These are phyloP conservation scores for Ascochyta clinopodiicola DNA, from an alignment of 2,329 filamentous ascomycete species.

Conservation along the genomic window DNA sequence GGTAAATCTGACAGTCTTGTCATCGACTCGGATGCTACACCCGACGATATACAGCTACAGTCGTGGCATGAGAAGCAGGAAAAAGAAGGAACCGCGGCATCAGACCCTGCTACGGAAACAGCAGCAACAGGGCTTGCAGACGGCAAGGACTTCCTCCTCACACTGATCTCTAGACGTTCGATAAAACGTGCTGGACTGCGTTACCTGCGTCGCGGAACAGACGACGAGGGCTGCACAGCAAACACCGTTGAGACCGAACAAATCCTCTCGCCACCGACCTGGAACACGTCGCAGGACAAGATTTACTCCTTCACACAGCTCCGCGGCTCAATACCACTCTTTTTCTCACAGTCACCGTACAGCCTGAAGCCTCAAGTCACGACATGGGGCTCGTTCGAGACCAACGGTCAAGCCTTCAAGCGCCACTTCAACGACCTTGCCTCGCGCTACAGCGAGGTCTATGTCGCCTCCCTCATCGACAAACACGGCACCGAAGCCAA, in stretches of 20 bases:
- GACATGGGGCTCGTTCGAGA: slow-evolving; percentile 78
- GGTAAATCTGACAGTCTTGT: slow-evolving; percentile 40
- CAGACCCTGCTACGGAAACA: slow-evolving; percentile 18
- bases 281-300: slow-evolving; percentile 64
- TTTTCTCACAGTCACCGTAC: slow-evolving; percentile 94
- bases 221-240: slow-evolving; percentile 86
- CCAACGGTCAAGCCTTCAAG: slow-evolving; percentile 79
- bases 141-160: slow-evolving; percentile 72
- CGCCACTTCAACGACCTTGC: slow-evolving; percentile 77
- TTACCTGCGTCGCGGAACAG: slow-evolving; percentile 87
- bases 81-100: slow-evolving; percentile 29
- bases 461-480: slow-evolving; percentile 85
- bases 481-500: slow-evolving; percentile 82
- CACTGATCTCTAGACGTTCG: slow-evolving; percentile 87
- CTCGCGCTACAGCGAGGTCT: slow-evolving; percentile 75
- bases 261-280: slow-evolving; percentile 75
- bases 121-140: slow-evolving; percentile 44
- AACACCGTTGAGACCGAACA: slow-evolving; percentile 97
- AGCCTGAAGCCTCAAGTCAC: slow-evolving; percentile 87
- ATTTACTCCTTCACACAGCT: slow-evolving; percentile 86
- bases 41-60: slow-evolving; percentile 46
- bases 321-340: slow-evolving; percentile 89
- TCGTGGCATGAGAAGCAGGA: slow-evolving; percentile 40
- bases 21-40: slow-evolving; percentile 42
- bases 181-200: slow-evolving; percentile 84